Base-by-base conservation (phyloP, 345 rosid genomes). In the Clarkia xantiana region DNA sequence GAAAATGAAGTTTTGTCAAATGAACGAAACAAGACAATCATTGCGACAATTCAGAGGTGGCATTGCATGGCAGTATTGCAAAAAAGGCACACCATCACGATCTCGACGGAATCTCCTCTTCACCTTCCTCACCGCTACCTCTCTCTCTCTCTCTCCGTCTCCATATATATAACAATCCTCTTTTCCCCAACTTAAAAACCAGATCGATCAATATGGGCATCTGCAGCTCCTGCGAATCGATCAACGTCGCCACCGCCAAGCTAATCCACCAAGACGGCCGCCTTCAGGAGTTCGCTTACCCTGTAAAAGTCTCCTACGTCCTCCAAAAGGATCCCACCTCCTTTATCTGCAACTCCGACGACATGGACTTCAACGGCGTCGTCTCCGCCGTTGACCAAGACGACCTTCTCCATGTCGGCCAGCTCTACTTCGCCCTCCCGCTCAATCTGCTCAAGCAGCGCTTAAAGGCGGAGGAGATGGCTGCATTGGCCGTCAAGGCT, bases 401-500 rank as follows among this genome's bases (percentile, higher is more conserved):
- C 2, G 84, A 77, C 1, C 55, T 58, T 50, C 81, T 80, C 45
- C 71, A 50, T 18, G 71, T 54, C 1, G 84, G 71, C 6, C 71
- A 67, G 49, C 68, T 80, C 7, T 77, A 80, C 34, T 80, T 80
- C 36, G 71, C 63, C 9, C 49, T 80, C 62, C 88, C 88, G 0
- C 29, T 68, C 47, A 61, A 52, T 46, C 47, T 59, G 60, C 55
- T 75, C 34, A 65, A 62, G 15, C 62, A 47, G 34, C 77, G 68
- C 0, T 57, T 77, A 0, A 47, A 50, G 6, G 58, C 64, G 0
- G 79, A 71, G 46, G 68, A 75, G 44, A 77, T 80, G 84, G 79
- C 67, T 19, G 64, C 78, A 58, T 66, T 80, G 79, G 84, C 74
- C 1, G 70, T 65, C 18, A 77, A 71, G 57, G 84, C 88, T n/a